These are phyloP conservation scores for Cucumis cinereus DNA, from an alignment of 306 rosid species.

Conservation along the genomic window DNA sequence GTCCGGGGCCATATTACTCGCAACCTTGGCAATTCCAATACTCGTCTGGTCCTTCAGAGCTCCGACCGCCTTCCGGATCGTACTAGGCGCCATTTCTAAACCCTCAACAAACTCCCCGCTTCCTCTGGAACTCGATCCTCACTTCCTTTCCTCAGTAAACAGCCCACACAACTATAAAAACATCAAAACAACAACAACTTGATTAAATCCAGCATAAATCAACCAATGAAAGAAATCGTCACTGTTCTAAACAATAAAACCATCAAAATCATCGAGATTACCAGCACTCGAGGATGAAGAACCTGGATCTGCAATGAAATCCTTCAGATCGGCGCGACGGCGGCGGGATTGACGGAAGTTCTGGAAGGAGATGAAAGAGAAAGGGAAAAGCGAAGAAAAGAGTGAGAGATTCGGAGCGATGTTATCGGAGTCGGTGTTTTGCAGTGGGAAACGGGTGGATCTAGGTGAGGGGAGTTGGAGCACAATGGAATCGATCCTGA, in stretches of 20 bases:
- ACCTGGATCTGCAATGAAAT: not conserved
- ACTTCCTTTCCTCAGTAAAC: not conserved
- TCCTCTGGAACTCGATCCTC: not conserved
- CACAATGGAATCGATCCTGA: not conserved
- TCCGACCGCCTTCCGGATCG: constrained; percentile 96
- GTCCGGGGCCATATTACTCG: constrained; percentile 91
- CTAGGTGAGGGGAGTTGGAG: not conserved
- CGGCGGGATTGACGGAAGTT: not conserved
- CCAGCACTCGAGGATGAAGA: not conserved
- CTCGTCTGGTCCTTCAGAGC: constrained; percentile 98
- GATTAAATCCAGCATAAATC: not conserved
- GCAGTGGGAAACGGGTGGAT: constrained; percentile 1
- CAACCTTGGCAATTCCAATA: constrained; percentile 90
- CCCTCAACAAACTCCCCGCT: not conserved
- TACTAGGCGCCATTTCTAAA: constrained; percentile 64
- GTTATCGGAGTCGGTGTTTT: not conserved
- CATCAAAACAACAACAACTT: not conserved
- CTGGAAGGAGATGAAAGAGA: not conserved
- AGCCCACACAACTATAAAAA: not conserved
- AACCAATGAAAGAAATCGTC: not conserved
- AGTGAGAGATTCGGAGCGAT: constrained; percentile 4
- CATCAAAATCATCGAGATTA: not conserved
- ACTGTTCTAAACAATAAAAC: not conserved
- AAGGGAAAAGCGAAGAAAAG: not conserved
- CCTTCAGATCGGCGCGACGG: not conserved